Conservation (phyloP, 1,139 yeast genomes). For the Blastobotrys proliferans region DNA sequence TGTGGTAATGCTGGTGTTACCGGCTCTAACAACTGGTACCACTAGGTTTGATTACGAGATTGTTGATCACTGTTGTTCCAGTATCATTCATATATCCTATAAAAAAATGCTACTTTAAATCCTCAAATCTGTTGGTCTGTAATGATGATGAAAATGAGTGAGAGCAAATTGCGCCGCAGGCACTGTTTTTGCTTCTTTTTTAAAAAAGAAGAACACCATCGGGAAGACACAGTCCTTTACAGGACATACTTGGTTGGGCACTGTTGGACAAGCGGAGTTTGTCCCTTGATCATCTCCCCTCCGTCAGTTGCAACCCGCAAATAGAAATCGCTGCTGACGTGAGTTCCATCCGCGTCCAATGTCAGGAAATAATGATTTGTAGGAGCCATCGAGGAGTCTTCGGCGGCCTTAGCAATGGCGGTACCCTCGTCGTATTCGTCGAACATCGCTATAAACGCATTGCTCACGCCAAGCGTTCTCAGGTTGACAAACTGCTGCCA, state of each 20-base stretch:
- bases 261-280: background rate
- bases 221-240: no score
- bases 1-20: no score
- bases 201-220: no score
- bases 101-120: no score
- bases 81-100: no score
- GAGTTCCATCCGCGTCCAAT: slow-evolving; percentile 8
- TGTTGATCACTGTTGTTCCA: no score
- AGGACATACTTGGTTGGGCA: slow-evolving; percentile 5
- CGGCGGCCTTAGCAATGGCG: slow-evolving; percentile 11
- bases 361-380: slow-evolving; percentile 7
- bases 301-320: slow-evolving; percentile 6
- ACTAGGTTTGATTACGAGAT: no score
- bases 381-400: slow-evolving; percentile 6
- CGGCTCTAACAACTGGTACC: no score
- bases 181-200: no score
- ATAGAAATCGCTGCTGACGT: slow-evolving; percentile 6
- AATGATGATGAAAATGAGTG: no score
- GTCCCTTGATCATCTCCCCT: slow-evolving; percentile 1
- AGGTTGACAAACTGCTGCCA: slow-evolving; percentile 11
- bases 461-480: background rate
- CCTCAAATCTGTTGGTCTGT: no score
- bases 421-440: slow-evolving; percentile 12
- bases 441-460: slow-evolving; percentile 9
- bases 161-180: no score